Base-by-base conservation (phyloP, 495 filamentous ascomycete genomes). In the Neurospora sublineolata region DNA sequence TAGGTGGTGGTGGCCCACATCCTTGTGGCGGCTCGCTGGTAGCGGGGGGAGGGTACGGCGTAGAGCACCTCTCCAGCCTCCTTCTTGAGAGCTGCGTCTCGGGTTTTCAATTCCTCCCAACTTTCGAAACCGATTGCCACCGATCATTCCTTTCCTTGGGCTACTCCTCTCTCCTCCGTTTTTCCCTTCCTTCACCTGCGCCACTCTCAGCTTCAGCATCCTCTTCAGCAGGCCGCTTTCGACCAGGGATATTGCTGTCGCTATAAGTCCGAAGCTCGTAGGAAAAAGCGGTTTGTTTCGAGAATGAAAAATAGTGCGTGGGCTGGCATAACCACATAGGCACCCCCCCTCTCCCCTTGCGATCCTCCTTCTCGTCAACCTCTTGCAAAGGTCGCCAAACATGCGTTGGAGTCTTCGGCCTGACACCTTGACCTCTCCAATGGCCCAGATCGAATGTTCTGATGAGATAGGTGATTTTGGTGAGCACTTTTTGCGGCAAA, bases 321-420 rank as follows among this genome's bases (percentile, higher is more conserved):
- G n/a, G n/a, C n/a, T n/a, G n/a, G n/a, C n/a, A n/a, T n/a, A n/a
- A n/a, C n/a, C n/a, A n/a, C n/a, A n/a, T n/a, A n/a, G n/a, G n/a
- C n/a, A n/a, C n/a, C n/a, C n/a, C 42, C 40, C 41, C 40, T 18
- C 40, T 8, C 40, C 7, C 3, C 6, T 42, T 42, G 0, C 7
- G 1, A n/a, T n/a, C 16, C 41, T 42, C 7, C 41, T 3, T 42
- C 41, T 42, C 16, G 41, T 42, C 41, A 3, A 42, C 41, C 41
- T 77, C n/a, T 76, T 73, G 20, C 77, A 41, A 46, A 87, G 78
- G 68, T 81, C 81, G 27, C 79, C 76, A 73, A 82, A 85, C 83
- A 86, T 87, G 33, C 74, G 74, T 72, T 83, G 80, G 16, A 86
- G 74, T 37, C 83, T 77, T 46, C 74, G 73, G 20, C 82, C 82